Evolutionary conservation across 2,329 filamentous ascomycete genomes (phyloP), one percentile per base, ranked within the genome.

Genomic region (Epichloe sibirici): DNA sequence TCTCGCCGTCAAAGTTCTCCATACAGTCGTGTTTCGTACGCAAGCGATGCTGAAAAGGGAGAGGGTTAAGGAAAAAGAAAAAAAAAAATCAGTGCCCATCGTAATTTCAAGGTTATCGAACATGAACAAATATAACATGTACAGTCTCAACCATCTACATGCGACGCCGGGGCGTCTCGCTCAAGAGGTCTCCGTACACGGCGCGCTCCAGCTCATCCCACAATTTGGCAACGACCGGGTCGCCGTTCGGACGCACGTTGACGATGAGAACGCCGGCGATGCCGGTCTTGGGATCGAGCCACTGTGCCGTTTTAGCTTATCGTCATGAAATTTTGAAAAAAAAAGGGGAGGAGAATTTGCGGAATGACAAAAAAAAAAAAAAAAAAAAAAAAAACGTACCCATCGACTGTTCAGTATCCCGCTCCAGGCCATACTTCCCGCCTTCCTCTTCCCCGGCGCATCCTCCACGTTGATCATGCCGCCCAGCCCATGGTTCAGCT

Each of bases 391-490:
- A 17, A 17, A 17, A 17, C 69, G 63, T 56, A 71, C 69, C 72
- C 72, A 75, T 52, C 66, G 66, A 17, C 66, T 63, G 52, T 73
- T 73, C 23, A 59, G 60, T 54, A 69, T 65, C 37, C 73, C 73
- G n/a, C 62, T 62, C 72, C 72, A 75, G 60, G 66, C 70, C 52
- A 75, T 53, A 37, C 70, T 73, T 0, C 71, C 71, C 56, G 65
- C 68, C 46, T 59, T 64, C 39, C 72, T 62, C 63, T 70, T 71
- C 0, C 67, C 69, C 0, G 66, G 63, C 7, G 68, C 60, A 51
- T 73, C 67, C 28, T 64, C 63, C 55, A 68, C 51, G 50, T 71
- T 72, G 45, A 74, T 57, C 31, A 70, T 57, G 4, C 71, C 73
- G 4, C 63, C 64, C 8, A 73, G 58, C 1, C 70, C 69, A 44